phyloP scores from a whole-genome alignment of 805 yeast species.

The Cyberlindnera maritima region DNA sequence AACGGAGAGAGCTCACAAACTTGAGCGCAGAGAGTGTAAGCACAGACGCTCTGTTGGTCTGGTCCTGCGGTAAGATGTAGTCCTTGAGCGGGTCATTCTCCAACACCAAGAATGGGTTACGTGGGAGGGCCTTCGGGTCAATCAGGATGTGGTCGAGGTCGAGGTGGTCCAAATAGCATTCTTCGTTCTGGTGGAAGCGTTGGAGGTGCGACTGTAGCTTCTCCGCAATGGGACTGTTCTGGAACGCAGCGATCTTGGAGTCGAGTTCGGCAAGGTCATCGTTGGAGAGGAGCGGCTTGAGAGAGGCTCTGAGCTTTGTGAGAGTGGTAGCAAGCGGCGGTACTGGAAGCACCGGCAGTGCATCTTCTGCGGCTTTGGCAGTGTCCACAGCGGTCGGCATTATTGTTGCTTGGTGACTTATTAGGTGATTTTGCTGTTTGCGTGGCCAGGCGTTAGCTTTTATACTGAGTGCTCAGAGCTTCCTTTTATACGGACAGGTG shows the following conservation, averaged over 20 bases:
- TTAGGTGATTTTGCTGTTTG: neutral
- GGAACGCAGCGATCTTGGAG: constrained; percentile 43
- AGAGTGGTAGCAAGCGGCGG: constrained; percentile 53
- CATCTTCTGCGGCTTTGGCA: neutral
- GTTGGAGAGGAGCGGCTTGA: constrained; percentile 59
- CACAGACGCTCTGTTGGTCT: constrained; percentile 65
- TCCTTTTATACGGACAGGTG: neutral
- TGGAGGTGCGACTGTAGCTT: constrained; percentile 53
- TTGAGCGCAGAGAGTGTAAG: constrained; percentile 64
- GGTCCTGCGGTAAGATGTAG: constrained; percentile 53
- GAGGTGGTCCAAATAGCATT: constrained; percentile 52
- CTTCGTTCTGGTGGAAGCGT: constrained; percentile 41
- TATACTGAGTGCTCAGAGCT: too few species aligned
- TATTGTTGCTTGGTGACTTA: neutral
- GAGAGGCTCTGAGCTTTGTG: constrained; percentile 49
- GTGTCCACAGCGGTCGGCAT: neutral
- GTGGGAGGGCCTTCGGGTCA: constrained; percentile 52
- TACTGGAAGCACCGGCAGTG: constrained; percentile 58
- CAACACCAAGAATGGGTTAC: constrained; percentile 72
- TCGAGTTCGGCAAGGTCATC: constrained; percentile 39
- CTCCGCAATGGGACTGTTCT: constrained; percentile 38
- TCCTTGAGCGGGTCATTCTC: constrained; percentile 72
- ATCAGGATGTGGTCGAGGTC: constrained; percentile 37
- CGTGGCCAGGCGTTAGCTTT: too few species aligned
- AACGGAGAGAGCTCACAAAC: constrained; percentile 58